Percentiles rank a stretch among this genome's conserved stretches.
Conservation (phyloP, 192 early-diverging fungal genomes). For the Backusella macrospora region DNA sequence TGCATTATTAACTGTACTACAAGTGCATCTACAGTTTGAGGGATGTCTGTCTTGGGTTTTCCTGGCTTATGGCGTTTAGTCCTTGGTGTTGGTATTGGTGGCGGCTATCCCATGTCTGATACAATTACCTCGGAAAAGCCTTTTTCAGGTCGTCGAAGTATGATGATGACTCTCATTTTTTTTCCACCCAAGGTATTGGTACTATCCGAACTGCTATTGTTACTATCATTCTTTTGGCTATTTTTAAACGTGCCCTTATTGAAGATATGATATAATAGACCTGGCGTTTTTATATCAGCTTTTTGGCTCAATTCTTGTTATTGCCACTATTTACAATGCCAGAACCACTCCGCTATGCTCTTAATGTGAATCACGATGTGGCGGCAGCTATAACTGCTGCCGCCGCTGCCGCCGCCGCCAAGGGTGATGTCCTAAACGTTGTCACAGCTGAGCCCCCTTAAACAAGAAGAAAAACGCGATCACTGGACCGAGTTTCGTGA, state of each 20-base stretch:
- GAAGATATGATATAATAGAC: too few relatives aligned
- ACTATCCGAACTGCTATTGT: constrained; percentile 74
- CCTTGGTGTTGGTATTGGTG: constrained; percentile 87
- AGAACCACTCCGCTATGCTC: constrained; percentile 84
- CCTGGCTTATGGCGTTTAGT: constrained; percentile 86
- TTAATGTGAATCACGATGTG: constrained; percentile 57
- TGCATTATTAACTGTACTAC: constrained; percentile 82
- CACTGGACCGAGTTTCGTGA: constrained; percentile 53
- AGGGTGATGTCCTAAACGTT: constrained; percentile 33
- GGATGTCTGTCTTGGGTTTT: constrained; percentile 66
- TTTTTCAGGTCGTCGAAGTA: constrained; percentile 65
- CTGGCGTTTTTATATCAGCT: constrained; percentile 84
- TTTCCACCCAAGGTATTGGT: constrained; percentile 91
- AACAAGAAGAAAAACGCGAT: constrained; percentile 17
- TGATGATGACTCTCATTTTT: constrained; percentile 51
- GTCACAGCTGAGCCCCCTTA: background rate
- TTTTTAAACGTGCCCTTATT: constrained; percentile 69
- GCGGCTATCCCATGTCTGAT: constrained; percentile 90
- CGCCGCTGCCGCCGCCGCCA: constrained; percentile 19
- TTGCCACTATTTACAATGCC: constrained; percentile 83
- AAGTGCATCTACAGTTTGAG: constrained; percentile 62
- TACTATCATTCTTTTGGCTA: constrained; percentile 66
- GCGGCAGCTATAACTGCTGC: constrained; percentile 31
- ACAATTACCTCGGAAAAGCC: constrained; percentile 86
- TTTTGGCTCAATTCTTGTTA: constrained; percentile 77